phyloP scores from a whole-genome alignment of 2,329 filamentous ascomycete species.

The Drechslerella stenobrocha region DNA sequence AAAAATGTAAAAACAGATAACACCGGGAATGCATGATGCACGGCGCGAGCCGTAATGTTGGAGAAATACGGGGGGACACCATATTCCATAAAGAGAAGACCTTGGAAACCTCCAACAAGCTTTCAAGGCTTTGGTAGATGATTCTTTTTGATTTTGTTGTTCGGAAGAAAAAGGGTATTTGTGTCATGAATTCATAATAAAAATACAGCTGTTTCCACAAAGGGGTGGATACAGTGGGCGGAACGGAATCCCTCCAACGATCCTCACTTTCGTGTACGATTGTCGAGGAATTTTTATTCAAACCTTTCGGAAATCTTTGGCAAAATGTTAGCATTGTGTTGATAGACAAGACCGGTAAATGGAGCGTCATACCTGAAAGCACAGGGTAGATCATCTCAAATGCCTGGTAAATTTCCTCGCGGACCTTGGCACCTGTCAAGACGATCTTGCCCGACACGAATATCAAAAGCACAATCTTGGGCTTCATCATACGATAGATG shows the following conservation, averaged over 20 bases:
- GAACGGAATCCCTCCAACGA: conserved; percentile 18
- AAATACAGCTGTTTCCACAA: conserved; percentile 41
- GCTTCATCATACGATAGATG: conserved; percentile 99
- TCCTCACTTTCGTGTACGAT: conserved; percentile 30
- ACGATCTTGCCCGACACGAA: conserved; percentile 99
- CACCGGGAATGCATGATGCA: conserved; percentile 43
- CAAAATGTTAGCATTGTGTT: conserved; percentile 50
- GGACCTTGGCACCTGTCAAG: conserved; percentile 93
- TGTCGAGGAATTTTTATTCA: conserved; percentile 54
- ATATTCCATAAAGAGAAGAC: conserved; percentile 28
- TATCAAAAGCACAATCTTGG: conserved; percentile 96
- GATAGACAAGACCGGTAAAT: conserved; percentile 53
- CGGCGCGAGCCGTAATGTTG: conserved; percentile 32
- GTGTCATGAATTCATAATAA: conserved; percentile 48
- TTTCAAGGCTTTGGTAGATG: conserved; percentile 24
- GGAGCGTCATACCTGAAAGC: conserved; percentile 70
- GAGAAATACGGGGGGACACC: conserved; percentile 25
- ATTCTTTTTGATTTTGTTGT: conserved; percentile 27
- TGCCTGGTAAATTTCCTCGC: conserved; percentile 96
- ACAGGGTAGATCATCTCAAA: conserved; percentile 98
- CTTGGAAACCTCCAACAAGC: conserved; percentile 10
- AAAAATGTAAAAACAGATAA: conserved; percentile 39
- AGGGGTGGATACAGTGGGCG: conserved; percentile 23
- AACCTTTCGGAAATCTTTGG: conserved; percentile 67
- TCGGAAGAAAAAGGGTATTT: conserved; percentile 34